Percentiles rank a stretch among this genome's conserved stretches.
These are phyloP conservation scores for Evernia prunastri DNA, from an alignment of 495 filamentous ascomycete genomes.

Conservation along the genomic window DNA sequence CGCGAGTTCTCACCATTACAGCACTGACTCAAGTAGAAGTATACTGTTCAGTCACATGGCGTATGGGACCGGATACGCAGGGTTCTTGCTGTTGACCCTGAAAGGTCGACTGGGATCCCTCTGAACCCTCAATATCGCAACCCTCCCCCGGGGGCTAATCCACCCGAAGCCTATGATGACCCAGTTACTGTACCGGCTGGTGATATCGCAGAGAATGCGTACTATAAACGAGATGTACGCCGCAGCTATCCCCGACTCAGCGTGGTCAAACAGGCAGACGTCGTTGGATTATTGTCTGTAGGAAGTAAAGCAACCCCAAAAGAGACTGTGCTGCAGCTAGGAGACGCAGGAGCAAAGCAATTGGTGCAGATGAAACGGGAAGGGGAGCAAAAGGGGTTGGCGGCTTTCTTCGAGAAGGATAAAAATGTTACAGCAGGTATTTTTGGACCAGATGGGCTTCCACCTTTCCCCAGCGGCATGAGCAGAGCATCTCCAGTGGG, in stretches of 20 bases:
- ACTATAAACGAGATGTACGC: slow-evolving; percentile 91
- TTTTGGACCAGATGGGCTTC: slow-evolving; percentile 66
- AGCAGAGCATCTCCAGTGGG: slow-evolving; percentile 34
- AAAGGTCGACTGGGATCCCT: slow-evolving; percentile 84
- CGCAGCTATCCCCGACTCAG: slow-evolving; percentile 79
- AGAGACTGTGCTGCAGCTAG: slow-evolving; percentile 67
- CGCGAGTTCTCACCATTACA: background rate
- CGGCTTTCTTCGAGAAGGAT: slow-evolving; percentile 64
- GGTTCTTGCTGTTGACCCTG: slow-evolving; percentile 72
- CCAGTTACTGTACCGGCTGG: slow-evolving; percentile 86
- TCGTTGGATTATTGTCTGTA: slow-evolving; percentile 75
- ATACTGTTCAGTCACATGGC: slow-evolving; percentile 87
- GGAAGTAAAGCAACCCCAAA: slow-evolving; percentile 76
- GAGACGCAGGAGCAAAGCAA: slow-evolving; percentile 74
- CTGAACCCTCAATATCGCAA: slow-evolving; percentile 89
- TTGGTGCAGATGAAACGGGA: slow-evolving; percentile 74
- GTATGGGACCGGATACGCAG: slow-evolving; percentile 82
- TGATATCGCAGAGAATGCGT: slow-evolving; percentile 94
- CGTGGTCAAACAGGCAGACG: slow-evolving; percentile 75
- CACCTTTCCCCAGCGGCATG: slow-evolving; percentile 70
- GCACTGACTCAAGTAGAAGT: slow-evolving; percentile 60
- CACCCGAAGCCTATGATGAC: slow-evolving; percentile 75
- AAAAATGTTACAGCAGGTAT: slow-evolving; percentile 55
- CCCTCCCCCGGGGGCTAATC: slow-evolving; percentile 73
- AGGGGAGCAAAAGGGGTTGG: slow-evolving; percentile 62